Percentiles rank a stretch among this genome's conserved stretches.
These are phyloP conservation scores for Phytopythium ostracodes DNA, from an alignment of 352 stramenopile genomes.

Conservation along the genomic window DNA sequence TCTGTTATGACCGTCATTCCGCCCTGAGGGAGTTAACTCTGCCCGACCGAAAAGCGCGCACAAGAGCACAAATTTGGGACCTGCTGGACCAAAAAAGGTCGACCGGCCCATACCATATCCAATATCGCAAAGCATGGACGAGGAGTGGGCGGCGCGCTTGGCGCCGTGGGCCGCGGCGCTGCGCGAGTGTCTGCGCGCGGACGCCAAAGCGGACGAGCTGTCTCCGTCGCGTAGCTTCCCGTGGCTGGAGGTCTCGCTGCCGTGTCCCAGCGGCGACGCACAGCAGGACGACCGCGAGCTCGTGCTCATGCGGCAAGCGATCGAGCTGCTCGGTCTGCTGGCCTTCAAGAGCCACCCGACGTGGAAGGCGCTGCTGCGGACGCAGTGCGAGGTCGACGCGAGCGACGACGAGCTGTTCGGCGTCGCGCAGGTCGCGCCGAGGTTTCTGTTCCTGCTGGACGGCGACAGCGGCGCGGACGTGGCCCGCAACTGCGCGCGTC, in stretches of 20 bases:
- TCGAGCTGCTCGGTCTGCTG: conserved; percentile 2
- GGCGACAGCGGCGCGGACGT: background rate
- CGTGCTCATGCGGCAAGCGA: background rate
- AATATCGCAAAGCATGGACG: too few relatives aligned
- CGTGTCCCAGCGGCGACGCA: background rate
- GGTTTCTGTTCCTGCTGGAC: conserved; percentile 4
- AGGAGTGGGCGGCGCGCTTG: background rate
- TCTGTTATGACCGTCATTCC: background rate
- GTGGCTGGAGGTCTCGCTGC: conserved; percentile 3
- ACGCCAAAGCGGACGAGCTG: background rate
- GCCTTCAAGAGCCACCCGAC: background rate
- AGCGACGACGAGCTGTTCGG: background rate
- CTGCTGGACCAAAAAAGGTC: background rate
- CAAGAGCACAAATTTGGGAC: background rate
- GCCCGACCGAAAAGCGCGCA: background rate
- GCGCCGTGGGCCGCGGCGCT: conserved; percentile 3
- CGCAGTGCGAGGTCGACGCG: background rate
- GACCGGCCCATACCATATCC: too few relatives aligned
- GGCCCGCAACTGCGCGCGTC: background rate
- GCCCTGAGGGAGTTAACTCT: background rate
- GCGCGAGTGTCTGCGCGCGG: conserved; percentile 3
- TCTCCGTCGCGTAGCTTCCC: background rate
- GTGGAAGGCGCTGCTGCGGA: conserved; percentile 1
- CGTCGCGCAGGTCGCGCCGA: conserved; percentile 1
- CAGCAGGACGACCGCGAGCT: conserved; percentile 1